A percentile compares a stretch with the other conserved stretches of the same genome.
phyloP scores from a whole-genome alignment of 1,284 basidiomycete species.

The Gomphus sp. region DNA sequence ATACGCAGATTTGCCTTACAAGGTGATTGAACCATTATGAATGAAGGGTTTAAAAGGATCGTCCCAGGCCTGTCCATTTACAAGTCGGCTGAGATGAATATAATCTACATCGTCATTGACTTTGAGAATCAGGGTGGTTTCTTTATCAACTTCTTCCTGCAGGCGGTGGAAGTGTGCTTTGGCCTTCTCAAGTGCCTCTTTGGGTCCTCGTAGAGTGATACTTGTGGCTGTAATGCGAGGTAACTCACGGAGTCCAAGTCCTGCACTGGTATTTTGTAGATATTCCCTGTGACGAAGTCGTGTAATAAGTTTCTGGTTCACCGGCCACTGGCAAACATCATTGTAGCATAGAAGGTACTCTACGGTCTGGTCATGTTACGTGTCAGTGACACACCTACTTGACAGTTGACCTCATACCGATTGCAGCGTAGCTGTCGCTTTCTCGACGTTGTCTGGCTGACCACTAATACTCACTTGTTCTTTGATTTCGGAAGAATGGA shows the following conservation, averaged over 20 bases:
- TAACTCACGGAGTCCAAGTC: not conserved
- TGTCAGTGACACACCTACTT: not conserved
- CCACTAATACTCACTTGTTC: not conserved
- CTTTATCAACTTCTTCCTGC: not conserved
- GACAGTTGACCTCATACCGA: not conserved
- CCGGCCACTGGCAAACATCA: not conserved
- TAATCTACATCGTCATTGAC: not conserved
- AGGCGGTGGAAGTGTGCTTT: not conserved
- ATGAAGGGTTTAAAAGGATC: not conserved
- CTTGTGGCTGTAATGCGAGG: not conserved
- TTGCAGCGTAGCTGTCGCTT: not conserved
- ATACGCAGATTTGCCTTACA: not conserved
- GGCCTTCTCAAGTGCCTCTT: not conserved
- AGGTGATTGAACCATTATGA: not conserved
- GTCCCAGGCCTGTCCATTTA: not conserved
- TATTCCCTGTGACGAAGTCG: not conserved
- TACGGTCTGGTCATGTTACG: not conserved
- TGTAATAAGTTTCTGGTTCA: not conserved
- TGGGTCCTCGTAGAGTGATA: not conserved
- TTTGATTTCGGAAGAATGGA: not conserved
- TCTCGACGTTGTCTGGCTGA: not conserved
- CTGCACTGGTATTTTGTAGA: not conserved
- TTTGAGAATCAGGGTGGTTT: not conserved
- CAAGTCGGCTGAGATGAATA: not conserved
- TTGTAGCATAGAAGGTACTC: not conserved